Evolutionary conservation across 495 filamentous ascomycete species (phyloP), one percentile per base, ranked within the genome.

Genomic region (Xylaria longipes): DNA sequence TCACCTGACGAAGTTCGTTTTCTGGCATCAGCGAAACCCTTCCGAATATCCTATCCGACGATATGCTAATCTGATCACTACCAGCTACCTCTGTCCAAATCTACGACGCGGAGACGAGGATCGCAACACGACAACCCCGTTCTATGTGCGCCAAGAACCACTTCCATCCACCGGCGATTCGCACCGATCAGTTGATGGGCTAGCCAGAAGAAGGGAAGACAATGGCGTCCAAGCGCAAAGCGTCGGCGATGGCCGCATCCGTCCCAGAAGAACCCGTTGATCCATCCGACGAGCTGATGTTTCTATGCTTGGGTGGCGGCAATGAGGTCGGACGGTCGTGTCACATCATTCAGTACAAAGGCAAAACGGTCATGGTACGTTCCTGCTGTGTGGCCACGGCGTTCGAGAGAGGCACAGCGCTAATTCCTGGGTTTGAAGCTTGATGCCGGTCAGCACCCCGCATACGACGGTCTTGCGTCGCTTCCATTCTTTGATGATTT

Each of bases 401-500:
- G 12, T 27, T 79, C 81, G 45, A 83, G 57, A n/a, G 20, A 70
- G n/a, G 0, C 46, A 25, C 39, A 39, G 3, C 14, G 58, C 68
- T 31, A 74, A 61, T 57, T 37, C 45, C 71, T 74, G 43, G 20
- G 35, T 56, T 46, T 74, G 72, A 76, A 97, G 94, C 92, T 99
- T 63, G 96, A 99, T 85, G 96, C 96, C 52, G 96, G 96, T 17
- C 94, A 97, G 82, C 96, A 98, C 75, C 94, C 96, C 50, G 96
- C 94, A n/a, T 97, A 97, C 78, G 95, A 98, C 73, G 96, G 96
- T 9, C 91, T 98, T 63, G 92, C 94, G 20, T 92, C 93, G 46
- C 89, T 99, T 11, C 96, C 96, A 0, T 99, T 97, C 85, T 99
- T 97, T 78, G 96, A 99, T 79, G 95, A 99, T 77, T 99, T 98